Percentiles rank a stretch among this genome's conserved stretches.
These are phyloP conservation scores for Neopestalotiopsis sp. DNA, from an alignment of 2,329 filamentous ascomycete species.

Conservation along the genomic window DNA sequence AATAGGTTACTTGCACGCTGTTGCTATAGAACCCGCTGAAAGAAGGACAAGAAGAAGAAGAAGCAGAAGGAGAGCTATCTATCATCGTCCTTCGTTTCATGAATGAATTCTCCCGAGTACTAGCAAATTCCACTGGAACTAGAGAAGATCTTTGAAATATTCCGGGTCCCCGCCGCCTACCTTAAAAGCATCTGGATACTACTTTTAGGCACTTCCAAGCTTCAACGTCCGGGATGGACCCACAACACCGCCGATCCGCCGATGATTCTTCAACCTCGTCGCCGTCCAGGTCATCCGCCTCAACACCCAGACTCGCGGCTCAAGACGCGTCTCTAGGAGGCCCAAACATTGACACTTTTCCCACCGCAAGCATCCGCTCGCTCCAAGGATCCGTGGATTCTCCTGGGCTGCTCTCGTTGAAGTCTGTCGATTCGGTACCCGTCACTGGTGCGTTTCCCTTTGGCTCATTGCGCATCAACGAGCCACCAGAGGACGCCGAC, in stretches of 20 bases:
- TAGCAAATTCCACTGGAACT: not conserved
- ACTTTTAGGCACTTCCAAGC: not conserved
- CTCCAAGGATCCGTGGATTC: slow-evolving; percentile 17
- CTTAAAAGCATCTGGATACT: not conserved
- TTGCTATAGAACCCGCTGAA: no score
- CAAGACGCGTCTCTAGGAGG: not conserved
- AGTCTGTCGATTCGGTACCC: slow-evolving; percentile 37
- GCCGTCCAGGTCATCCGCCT: not conserved
- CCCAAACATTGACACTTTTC: not conserved
- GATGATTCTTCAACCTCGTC: slow-evolving; percentile 11
- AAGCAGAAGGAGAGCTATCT: no score
- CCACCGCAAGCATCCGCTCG: not conserved
- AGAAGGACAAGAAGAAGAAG: no score
- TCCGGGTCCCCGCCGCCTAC: not conserved
- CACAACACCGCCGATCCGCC: slow-evolving; percentile 13
- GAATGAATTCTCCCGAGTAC: not conserved
- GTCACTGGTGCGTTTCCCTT: slow-evolving; percentile 35
- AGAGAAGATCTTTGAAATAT: not conserved
- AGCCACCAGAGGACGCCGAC: slow-evolving; percentile 17
- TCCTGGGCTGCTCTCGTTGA: slow-evolving; percentile 25
- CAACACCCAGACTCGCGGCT: not conserved
- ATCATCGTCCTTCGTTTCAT: no score
- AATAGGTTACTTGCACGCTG: no score
- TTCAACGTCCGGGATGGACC: slow-evolving; percentile 15
- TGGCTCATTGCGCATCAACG: slow-evolving; percentile 27